Evolutionary conservation across 345 rosid genomes (phyloP), one percentile per base, ranked within the genome.

Genomic region (Eucalyptus globulus): DNA sequence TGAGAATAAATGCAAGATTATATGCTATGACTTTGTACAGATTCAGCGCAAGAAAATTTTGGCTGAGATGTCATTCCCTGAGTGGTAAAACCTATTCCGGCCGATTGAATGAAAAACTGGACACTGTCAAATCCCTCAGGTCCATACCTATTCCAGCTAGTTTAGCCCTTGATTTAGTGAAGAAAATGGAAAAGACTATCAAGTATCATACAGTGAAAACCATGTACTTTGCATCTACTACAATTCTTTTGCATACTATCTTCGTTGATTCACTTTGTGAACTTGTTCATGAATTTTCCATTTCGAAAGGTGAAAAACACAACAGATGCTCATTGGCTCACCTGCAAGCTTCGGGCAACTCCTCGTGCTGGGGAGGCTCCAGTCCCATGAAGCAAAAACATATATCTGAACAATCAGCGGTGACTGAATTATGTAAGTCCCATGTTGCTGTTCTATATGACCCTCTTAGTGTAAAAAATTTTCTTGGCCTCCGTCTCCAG

Each of bases 391-490:
- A 49, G 51, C 51, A 49, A 5, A 49, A 49, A 14, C 51, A 49
- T 49, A 49, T 49, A 49, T 49, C 51, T 44, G 45, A 44, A 44
- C 45, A 44, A 2, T 44, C 9, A 7, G 45, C 9, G 45, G 45
- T 7, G 45, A 44, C 45, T 44, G 45, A 44, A 44, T 44, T 44
- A 44, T 44, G 45, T 49, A 49, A 49, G 51, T 49, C 51, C 17
- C 17, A 14, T 14, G 51, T 49, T 49, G 51, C 51, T 50, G 17
- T 49, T 14, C 7, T 14, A 49, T 49, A 49, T 49, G 50, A 49
- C 50, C 50, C 50, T 49, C 51, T 19, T 14, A 49, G 16, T 1
- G 51, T 49, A 14, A 5, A 49, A 1, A 0, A 0, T 49, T 49
- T 49, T 49, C 51, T 14, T 14, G 51, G 51, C 34, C 51, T 49